phyloP scores from a whole-genome alignment of 164 flowering plant genomes.

The Saururus chinensis region DNA sequence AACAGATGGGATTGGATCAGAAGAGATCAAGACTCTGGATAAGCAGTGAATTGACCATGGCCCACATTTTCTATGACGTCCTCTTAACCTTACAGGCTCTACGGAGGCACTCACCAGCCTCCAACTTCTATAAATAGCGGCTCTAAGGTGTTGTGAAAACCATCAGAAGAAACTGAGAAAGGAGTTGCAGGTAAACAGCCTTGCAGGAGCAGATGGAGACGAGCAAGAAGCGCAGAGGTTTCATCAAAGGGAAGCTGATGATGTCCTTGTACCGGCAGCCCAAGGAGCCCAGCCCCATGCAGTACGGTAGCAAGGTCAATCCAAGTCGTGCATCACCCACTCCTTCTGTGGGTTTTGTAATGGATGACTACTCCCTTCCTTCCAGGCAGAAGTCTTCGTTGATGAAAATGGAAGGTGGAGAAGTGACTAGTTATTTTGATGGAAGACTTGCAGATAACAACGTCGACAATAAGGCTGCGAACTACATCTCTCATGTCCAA shows the following conservation, averaged over 20 bases:
- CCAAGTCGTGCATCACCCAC: constrained; percentile 20
- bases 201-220: constrained; percentile 22
- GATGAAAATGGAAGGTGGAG: constrained; percentile 12
- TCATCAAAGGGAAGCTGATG: constrained; percentile 30
- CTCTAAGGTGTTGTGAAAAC: neutral
- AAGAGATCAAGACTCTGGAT: too few relatives aligned
- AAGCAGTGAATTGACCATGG: neutral
- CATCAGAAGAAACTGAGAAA: neutral
- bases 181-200: neutral
- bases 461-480: constrained; percentile 41
- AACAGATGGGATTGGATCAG: too few relatives aligned
- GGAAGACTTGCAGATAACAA: constrained; percentile 22
- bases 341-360: too few relatives aligned
- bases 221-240: constrained; percentile 31
- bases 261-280: constrained; percentile 27
- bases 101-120: neutral
- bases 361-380: constrained; percentile 20
- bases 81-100: neutral
- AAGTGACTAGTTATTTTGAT: constrained; percentile 8
- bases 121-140: constrained; percentile 1
- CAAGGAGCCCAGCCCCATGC: constrained; percentile 13
- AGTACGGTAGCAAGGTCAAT: constrained; percentile 17
- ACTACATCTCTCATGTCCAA: constrained; percentile 49
- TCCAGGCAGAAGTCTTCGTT: constrained; percentile 19
- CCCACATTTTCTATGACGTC: neutral